A percentile compares a stretch with the other conserved stretches of the same genome.
Conservation (phyloP, 116 monocot genomes). For the Dioscorea cayenensis region DNA sequence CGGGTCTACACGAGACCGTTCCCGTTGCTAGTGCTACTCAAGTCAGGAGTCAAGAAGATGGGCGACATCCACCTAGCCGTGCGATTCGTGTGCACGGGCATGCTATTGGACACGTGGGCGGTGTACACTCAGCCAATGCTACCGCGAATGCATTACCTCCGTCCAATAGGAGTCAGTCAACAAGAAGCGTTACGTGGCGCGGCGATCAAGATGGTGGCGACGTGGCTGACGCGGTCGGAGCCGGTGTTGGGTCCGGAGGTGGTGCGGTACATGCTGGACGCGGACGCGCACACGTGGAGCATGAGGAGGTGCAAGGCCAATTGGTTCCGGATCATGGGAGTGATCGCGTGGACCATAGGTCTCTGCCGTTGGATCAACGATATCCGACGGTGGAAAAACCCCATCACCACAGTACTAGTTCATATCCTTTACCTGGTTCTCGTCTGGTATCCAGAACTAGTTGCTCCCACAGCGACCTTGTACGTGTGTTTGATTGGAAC, state of each 20-base stretch:
- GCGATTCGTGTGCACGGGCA: constrained; percentile 59
- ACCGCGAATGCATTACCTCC: constrained; percentile 88
- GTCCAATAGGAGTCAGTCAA: constrained; percentile 84
- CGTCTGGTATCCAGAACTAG: constrained; percentile 89
- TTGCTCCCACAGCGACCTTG: constrained; percentile 62
- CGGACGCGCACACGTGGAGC: constrained; percentile 77
- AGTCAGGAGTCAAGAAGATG: constrained; percentile 88
- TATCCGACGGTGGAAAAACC: constrained; percentile 72
- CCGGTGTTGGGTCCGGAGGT: constrained; percentile 87
- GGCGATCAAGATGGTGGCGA: constrained; percentile 66
- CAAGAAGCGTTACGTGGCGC: constrained; percentile 74
- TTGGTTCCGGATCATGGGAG: constrained; percentile 87
- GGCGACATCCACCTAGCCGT: constrained; percentile 87
- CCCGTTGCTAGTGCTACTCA: constrained; percentile 67
- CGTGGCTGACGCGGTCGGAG: constrained; percentile 68
- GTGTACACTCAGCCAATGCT: constrained; percentile 70
- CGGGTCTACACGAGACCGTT: constrained; percentile 70
- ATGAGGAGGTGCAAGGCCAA: constrained; percentile 73
- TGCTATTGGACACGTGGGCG: constrained; percentile 68
- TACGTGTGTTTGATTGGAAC: constrained; percentile 72
- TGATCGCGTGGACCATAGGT: constrained; percentile 71
- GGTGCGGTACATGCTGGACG: constrained; percentile 82
- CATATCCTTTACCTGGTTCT: constrained; percentile 76
- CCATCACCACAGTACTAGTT: constrained; percentile 71
- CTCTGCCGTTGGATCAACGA: constrained; percentile 70